Evolutionary conservation across 2,329 filamentous ascomycete genomes (phyloP), one percentile per base, ranked within the genome.

Genomic region (Dactylonectria estremocensis): DNA sequence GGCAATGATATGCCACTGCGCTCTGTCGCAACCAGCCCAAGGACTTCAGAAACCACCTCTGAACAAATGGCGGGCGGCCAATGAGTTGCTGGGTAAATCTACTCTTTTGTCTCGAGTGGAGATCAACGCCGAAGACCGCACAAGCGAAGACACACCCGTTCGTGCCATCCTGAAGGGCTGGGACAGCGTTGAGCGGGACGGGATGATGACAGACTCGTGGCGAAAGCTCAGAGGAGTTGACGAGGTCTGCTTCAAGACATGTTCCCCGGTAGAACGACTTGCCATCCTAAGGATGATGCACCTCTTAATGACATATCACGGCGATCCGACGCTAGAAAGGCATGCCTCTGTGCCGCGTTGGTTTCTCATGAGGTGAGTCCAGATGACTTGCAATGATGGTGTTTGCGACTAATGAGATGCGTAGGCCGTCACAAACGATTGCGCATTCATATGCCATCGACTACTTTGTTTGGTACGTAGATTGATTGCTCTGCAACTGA

Each of bases 391-490:
- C 9, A 13, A 5, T 1, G 0, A 6, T 1, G 2, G 8, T 10
- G 1, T 2, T 10, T 2, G 3, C 8, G 2, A 8, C 60, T 74
- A 24, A 74, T 40, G 1, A 5, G 2, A 20, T 3, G 0, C 1
- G 1, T 11, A 79, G 77, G 20, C 77, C 77, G 1, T 78, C 77
- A 8, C 76, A 79, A 58, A 54, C 64, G 0, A 37, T 79, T 1
- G 69, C 77, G 1, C 77, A 79, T 9, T 74, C 77, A 0, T 76
- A 76, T 24, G 77, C 74, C 1, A 78, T 79, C 9, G 77, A 79
- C 64, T 79, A 76, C 43, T 77, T 79, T 4, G 76, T 77, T 24
- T 79, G 77, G 77, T 77, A 71, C 16, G 71, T 54, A 1, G 20
- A 6, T 40, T n/a, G 4, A 11, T 5, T 11, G 14, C 8, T n/a